Percentiles rank a stretch among this genome's conserved stretches.
Conservation (phyloP, 768 basidiomycete genomes). For the Cystobasidium onofrii region DNA sequence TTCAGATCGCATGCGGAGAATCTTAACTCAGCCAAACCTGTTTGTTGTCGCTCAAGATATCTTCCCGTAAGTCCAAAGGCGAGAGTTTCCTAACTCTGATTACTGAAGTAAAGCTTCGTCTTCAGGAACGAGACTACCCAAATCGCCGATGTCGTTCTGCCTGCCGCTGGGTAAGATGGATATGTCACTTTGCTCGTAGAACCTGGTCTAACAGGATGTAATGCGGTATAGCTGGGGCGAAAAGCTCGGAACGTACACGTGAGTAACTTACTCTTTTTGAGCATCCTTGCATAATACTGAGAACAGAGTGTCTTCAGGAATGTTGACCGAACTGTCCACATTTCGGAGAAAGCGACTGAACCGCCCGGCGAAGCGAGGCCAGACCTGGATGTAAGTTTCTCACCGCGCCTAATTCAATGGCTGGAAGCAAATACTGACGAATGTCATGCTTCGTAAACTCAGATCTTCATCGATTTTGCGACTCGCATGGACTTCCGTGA, state of each 20-base stretch:
- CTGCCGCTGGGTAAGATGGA: constrained; percentile 36
- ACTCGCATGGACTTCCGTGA: constrained; percentile 39
- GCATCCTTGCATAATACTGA: no score
- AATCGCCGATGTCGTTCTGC: constrained; percentile 39
- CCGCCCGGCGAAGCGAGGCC: constrained; percentile 37
- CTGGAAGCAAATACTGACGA: no score
- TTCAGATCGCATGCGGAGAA: constrained; percentile 32
- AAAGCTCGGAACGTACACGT: constrained; percentile 19
- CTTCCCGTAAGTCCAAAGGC: constrained; percentile 28
- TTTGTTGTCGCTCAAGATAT: constrained; percentile 39
- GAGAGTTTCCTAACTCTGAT: not conserved
- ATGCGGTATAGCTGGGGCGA: constrained; percentile 13
- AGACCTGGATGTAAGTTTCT: constrained; percentile 27
- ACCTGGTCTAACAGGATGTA: constrained; percentile 20
- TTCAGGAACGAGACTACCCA: constrained; percentile 37
- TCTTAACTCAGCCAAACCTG: constrained; percentile 34
- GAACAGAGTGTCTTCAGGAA: constrained; percentile 1
- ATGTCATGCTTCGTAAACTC: not conserved
- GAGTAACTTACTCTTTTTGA: no score
- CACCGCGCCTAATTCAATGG: no score
- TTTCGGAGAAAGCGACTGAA: constrained; percentile 38
- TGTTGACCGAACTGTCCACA: constrained; percentile 38
- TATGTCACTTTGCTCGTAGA: not conserved
- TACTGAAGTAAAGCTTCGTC: not conserved
- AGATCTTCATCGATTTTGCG: constrained; percentile 39